Percentiles rank a stretch among this genome's conserved stretches.
Evolutionary conservation across 2,329 filamentous ascomycete species (phyloP).

Genomic region (Sphaerulina vaccinii): DNA sequence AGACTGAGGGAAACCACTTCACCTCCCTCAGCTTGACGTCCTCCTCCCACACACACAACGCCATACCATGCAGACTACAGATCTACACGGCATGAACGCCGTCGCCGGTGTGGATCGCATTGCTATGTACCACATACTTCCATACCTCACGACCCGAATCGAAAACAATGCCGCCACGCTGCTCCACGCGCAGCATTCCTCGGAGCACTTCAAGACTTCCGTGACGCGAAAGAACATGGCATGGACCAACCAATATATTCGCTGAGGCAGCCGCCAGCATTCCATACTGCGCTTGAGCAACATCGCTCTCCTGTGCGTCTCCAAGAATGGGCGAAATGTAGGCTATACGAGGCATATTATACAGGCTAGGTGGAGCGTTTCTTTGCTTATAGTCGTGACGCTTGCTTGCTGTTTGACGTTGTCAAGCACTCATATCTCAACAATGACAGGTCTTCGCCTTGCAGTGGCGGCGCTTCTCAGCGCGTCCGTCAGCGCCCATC

Average conservation of each 20-base stretch:
- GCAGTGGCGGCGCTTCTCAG: conserved; percentile 1
- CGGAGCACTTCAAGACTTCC: conserved; percentile 2
- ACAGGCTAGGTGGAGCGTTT: neutral
- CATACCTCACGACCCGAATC: neutral
- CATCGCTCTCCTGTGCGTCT: neutral
- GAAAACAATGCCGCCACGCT: conserved; percentile 3
- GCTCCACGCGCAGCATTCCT: conserved; percentile 10
- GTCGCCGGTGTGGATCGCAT: neutral
- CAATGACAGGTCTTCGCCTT: neutral
- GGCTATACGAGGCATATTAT: neutral
- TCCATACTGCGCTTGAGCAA: conserved; percentile 7
- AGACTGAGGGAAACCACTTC: no score
- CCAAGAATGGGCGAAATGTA: neutral
- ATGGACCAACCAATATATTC: neutral
- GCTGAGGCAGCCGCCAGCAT: conserved; percentile 1
- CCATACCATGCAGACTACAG: no score
- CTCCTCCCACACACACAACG: no score
- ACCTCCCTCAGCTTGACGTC: no score
- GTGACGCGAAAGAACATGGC: conserved; percentile 3
- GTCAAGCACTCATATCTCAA: neutral
- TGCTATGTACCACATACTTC: neutral
- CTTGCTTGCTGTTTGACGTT: neutral
- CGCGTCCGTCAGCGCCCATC: neutral
- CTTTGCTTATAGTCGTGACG: neutral
- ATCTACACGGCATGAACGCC: no score